Evolutionary conservation across 202 grass and related monocot species (phyloP), one percentile per base, ranked within the genome.

Genomic region (Setaria italica): DNA sequence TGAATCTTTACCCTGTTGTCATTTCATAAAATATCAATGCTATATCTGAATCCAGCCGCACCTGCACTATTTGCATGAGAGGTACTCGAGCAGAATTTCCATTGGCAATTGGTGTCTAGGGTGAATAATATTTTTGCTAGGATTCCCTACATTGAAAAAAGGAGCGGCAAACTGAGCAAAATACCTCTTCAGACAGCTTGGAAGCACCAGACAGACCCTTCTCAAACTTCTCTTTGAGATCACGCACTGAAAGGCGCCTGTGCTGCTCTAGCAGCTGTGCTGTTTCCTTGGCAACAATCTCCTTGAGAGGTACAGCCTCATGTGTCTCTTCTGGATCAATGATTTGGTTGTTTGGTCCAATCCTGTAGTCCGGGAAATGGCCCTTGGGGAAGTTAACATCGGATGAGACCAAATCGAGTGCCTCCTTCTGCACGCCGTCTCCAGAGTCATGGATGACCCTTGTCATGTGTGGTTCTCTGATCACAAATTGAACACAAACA

Each of bases 191-290:
- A 50, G 95, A 95, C 56, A 98, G 89, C 62, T 98, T 95, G 21
- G 91, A 71, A 78, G 89, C 93, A 70, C 89, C 88, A 65, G 86
- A 82, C 43, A 95, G 82, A 74, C 95, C 95, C 82, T 92, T 92
- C 80, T 98, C 95, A 76, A 98, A 98, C 80, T 95, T 98, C 82
- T 98, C 93, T 47, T 91, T 94, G 10, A 98, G 93, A 76, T 98
- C 95, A 39, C 95, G 89, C 72, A 98, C 95, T 53, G 95, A 98
- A n/a, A 98, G 93, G 49, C 93, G 86, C 78, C 71, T 92, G 34
- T 75, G 90, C 80, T 95, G 93, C 84, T 98, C 89, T 72, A 98
- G 88, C 78, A 98, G 75, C 78, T 95, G 93, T 0, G 86, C 77
- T 19, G 95, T 98, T 88, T 98, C 95, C 74, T 89, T 98, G 2